Percentiles rank a stretch among this genome's conserved stretches.
Evolutionary conservation across 495 filamentous ascomycete genomes (phyloP).

Genomic region (Hapsidospora chrysogenum): DNA sequence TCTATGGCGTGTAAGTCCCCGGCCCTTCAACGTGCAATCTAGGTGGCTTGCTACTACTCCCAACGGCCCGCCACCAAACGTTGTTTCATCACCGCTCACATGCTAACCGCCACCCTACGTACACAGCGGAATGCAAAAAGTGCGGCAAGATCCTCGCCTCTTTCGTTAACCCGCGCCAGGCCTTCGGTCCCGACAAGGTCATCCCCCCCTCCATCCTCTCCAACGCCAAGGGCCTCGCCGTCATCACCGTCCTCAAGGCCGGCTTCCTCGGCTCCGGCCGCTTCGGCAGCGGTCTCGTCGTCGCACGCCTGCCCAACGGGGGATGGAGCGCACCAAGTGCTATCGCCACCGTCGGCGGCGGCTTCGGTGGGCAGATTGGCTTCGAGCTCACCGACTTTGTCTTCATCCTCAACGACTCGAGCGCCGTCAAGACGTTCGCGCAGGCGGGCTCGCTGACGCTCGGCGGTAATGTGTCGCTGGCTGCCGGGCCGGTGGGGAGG

Average conservation of each 20-base stretch:
- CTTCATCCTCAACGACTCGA: constrained; percentile 90
- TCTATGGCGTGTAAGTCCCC: constrained; percentile 37
- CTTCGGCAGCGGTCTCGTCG: constrained; percentile 85
- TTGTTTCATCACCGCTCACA: too few relatives aligned
- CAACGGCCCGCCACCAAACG: too few relatives aligned
- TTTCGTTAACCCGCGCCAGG: constrained; percentile 84
- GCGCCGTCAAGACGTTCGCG: constrained; percentile 86
- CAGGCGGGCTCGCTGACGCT: constrained; percentile 81
- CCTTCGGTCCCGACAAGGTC: constrained; percentile 93
- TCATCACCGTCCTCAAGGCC: constrained; percentile 89
- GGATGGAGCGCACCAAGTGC: constrained; percentile 89
- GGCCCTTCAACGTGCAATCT: constrained; percentile 4
- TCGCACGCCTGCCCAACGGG: constrained; percentile 83
- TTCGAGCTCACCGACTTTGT: constrained; percentile 98
- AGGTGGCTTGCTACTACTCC: too few relatives aligned
- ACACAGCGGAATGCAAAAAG: constrained; percentile 70
- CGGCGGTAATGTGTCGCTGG: constrained; percentile 91
- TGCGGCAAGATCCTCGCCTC: constrained; percentile 85
- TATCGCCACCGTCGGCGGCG: constrained; percentile 77
- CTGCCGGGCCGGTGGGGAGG: constrained; percentile 80
- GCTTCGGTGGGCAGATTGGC: constrained; percentile 92
- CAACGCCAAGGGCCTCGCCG: constrained; percentile 89
- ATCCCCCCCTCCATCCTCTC: constrained; percentile 85
- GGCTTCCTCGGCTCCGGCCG: constrained; percentile 87
- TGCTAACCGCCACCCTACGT: too few relatives aligned